A percentile compares a stretch with the other conserved stretches of the same genome.
phyloP scores from a whole-genome alignment of 176 grass and related monocot genomes.

The Alloteropsis semialata region DNA sequence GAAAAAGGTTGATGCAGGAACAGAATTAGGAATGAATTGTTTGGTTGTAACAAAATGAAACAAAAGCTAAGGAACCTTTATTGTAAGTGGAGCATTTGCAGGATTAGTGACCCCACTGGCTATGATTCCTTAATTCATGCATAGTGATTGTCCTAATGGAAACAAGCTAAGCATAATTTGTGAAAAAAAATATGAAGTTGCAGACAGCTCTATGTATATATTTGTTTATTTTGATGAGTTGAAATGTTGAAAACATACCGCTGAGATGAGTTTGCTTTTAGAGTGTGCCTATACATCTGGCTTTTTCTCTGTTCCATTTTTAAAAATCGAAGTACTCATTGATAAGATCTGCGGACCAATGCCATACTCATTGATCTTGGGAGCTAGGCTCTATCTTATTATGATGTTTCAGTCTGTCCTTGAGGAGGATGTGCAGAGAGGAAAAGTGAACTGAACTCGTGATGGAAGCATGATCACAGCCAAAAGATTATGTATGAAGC shows the following conservation, averaged over 20 bases:
- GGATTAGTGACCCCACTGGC: neutral
- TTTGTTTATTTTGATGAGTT: neutral
- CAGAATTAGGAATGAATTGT: neutral
- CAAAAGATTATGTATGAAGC: neutral
- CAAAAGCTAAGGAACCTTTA: neutral
- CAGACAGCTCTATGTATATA: neutral
- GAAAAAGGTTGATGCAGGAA: conserved; percentile 23
- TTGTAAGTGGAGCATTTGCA: neutral
- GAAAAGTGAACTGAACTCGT: conserved; percentile 23
- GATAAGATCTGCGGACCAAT: neutral
- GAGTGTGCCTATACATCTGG: neutral
- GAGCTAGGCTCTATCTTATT: neutral
- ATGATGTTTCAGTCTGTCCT: conserved; percentile 13
- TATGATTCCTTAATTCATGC: conserved; percentile 7
- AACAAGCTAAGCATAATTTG: conserved; percentile 1
- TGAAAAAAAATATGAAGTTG: neutral
- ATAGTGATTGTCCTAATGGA: neutral
- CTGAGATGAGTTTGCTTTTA: neutral
- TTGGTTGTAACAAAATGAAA: conserved; percentile 6
- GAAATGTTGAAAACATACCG: neutral
- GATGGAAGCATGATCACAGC: conserved; percentile 41
- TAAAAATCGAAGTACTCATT: neutral
- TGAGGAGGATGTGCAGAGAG: neutral
- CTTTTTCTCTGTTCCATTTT: neutral
- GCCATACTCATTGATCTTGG: conserved; percentile 8